These are phyloP conservation scores for Knufia fluminis DNA, from an alignment of 2,329 filamentous ascomycete species.

Conservation along the genomic window DNA sequence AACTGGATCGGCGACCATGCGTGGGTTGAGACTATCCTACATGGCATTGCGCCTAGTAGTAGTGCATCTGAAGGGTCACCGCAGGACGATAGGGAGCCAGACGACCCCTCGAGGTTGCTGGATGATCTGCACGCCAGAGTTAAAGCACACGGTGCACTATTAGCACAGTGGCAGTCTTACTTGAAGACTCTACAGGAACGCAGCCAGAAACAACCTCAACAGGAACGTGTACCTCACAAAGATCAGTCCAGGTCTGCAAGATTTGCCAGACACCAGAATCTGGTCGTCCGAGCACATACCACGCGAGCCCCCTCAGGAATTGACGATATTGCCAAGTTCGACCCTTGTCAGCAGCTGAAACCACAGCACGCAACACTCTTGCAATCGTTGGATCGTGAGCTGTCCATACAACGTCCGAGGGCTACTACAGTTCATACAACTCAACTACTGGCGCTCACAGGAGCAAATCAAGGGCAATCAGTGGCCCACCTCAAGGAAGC, in stretches of 20 bases:
- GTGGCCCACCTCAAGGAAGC: neutral
- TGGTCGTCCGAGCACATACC: neutral
- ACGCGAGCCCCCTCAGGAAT: neutral
- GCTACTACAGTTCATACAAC: too few species aligned
- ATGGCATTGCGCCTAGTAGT: constrained; percentile 46
- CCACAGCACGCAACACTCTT: neutral
- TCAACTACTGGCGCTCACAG: too few species aligned
- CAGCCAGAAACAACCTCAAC: constrained; percentile 19
- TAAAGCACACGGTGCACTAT: constrained; percentile 54
- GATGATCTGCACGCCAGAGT: constrained; percentile 64
- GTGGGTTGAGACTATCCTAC: constrained; percentile 63
- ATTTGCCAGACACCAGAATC: neutral
- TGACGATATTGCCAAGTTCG: neutral
- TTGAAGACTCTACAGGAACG: constrained; percentile 29
- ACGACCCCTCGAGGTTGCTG: constrained; percentile 31
- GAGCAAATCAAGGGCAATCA: neutral
- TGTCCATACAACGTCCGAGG: neutral
- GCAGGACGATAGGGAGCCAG: neutral
- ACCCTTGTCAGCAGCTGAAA: neutral
- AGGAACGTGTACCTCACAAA: neutral
- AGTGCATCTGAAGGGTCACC: neutral
- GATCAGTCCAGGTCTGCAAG: neutral
- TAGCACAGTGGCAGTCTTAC: constrained; percentile 68
- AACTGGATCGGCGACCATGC: constrained; percentile 65
- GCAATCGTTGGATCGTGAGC: neutral